These are phyloP conservation scores for Lentinus brumalis DNA, from an alignment of 768 basidiomycete species.

Conservation along the genomic window DNA sequence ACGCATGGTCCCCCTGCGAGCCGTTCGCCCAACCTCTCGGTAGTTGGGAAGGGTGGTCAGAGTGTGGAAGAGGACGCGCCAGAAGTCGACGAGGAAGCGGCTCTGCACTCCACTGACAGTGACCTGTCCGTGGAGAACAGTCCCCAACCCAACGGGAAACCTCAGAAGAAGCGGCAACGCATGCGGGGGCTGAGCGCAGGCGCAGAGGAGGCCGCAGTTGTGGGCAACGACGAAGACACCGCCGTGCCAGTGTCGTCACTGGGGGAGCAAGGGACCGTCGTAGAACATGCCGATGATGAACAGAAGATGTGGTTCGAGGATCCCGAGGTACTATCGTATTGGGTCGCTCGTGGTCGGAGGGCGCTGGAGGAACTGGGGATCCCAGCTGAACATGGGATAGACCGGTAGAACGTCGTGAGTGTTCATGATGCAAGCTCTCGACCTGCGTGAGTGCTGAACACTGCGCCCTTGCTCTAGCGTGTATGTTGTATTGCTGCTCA, in stretches of 20 bases:
- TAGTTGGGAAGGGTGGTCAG: neutral
- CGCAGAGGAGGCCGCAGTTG: neutral
- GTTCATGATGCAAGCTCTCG: neutral
- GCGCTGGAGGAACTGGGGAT: conserved; percentile 54
- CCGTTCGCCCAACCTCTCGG: neutral
- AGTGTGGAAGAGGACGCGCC: neutral
- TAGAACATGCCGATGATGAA: neutral
- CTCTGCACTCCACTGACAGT: conserved; percentile 3
- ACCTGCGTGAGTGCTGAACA: no score
- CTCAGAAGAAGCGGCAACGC: conserved; percentile 12
- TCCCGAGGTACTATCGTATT: conserved; percentile 41
- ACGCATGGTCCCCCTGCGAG: neutral
- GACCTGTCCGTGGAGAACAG: conserved; percentile 5
- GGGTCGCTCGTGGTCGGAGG: conserved; percentile 53
- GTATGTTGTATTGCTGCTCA: no score
- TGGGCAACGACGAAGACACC: conserved; percentile 19
- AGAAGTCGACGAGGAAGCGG: neutral
- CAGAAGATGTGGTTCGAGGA: conserved; percentile 57
- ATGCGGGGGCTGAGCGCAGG: neutral
- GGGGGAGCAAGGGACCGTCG: conserved; percentile 1
- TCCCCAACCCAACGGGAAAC: neutral
- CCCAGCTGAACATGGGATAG: conserved; percentile 44
- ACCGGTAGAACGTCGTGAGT: conserved; percentile 15
- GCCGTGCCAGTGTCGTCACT: neutral
- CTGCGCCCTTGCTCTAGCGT: neutral